Base-by-base conservation (phyloP, 2,329 filamentous ascomycete genomes). In the Botrytis pseudocinerea region DNA sequence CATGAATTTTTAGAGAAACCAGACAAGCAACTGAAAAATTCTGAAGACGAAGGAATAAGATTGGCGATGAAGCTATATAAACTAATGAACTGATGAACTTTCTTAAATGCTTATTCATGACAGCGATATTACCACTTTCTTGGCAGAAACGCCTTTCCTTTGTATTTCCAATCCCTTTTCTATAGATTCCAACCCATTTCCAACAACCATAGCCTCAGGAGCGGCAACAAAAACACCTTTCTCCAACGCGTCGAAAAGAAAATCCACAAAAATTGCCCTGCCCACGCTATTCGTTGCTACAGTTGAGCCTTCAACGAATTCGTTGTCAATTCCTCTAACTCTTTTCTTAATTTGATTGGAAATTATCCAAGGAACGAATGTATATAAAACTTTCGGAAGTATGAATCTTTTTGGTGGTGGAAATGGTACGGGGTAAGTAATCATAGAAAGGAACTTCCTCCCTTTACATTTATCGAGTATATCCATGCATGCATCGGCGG, bases 111-210 rank as follows among this genome's bases (percentile, higher is more conserved):
- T 57, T 28, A 14, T 54, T 16, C 32, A 54, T 70, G 35, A 35
- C 8, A 73, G 54, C n/a, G 54, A 54, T 14, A 76, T 61, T 20
- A 76, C 74, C n/a, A 76, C 48, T 54, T 76, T 76, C 42, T 51
- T 75, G 12, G 75, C 75, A 46, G 71, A 73, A 25, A 76, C 72
- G 0, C 75, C 75, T 42, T 72, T 66, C 54, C 61, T 76, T 44
- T 72, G 72, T 10, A 69, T 22, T 22, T 84, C 82, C 40, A 85
- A 66, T 1, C 79, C 84, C 12, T 78, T 80, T 69, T 86, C 82
- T 1, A 85, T 75, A 64, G 76, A 79, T 59, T 83, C 83, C 40
- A 86, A 73, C 9, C 84, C 84, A 9, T 82, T 78, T 1, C 84
- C 84, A 0, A 82, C 81, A 46, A 85, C 77, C 46, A 79, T 57